These are phyloP conservation scores for Digitaria exilis DNA, from an alignment of 202 grass and related monocot species.

Conservation along the genomic window DNA sequence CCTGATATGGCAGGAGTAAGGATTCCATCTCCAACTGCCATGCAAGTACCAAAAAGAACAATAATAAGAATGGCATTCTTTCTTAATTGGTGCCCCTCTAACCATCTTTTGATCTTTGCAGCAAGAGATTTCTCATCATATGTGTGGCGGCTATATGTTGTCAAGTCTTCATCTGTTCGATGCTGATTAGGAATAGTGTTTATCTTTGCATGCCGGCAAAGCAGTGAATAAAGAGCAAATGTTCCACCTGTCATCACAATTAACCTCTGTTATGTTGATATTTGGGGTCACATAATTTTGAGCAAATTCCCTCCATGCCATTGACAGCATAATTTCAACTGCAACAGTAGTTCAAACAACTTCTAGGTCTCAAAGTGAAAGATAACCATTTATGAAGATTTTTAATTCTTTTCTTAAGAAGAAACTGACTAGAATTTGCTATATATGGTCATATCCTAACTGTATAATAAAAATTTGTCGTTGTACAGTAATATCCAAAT, in stretches of 20 bases:
- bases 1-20: slow-evolving; percentile 87
- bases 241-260: slow-evolving; percentile 62
- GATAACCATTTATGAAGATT: background rate
- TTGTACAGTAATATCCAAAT: slow-evolving; percentile 1
- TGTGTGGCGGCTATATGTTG: slow-evolving; percentile 65
- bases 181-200: slow-evolving; percentile 79
- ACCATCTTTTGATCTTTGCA: slow-evolving; percentile 73
- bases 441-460: background rate
- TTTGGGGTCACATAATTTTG: background rate
- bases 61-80: slow-evolving; percentile 71
- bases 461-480: background rate
- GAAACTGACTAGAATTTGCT: background rate
- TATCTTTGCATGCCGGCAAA: slow-evolving; percentile 80
- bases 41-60: slow-evolving; percentile 75
- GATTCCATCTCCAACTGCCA: slow-evolving; percentile 86
- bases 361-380: background rate
- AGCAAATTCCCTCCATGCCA: no score
- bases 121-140: slow-evolving; percentile 69
- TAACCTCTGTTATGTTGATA: slow-evolving; percentile 24
- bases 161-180: slow-evolving; percentile 71
- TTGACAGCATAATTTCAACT: no score
- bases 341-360: background rate
- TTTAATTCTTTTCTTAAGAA: slow-evolving; percentile 13
- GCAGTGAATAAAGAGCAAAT: slow-evolving; percentile 84
- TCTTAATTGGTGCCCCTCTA: slow-evolving; percentile 59